Conservation (phyloP, 2,329 filamentous ascomycete genomes). For the Thielaviopsis ethacetica region DNA sequence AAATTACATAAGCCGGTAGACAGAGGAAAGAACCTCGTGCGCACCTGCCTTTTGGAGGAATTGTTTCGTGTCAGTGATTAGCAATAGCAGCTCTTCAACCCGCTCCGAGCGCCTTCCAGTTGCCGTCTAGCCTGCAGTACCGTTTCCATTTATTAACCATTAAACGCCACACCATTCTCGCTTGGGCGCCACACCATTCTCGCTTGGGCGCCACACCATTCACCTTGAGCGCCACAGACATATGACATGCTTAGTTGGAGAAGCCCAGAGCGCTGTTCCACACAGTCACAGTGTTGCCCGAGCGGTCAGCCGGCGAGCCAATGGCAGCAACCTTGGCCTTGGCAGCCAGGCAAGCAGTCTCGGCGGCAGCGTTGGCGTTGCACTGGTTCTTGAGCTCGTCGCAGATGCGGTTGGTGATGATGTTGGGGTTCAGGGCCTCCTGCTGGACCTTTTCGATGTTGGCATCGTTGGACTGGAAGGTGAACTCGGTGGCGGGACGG, state of each 20-base stretch:
- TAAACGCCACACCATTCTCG: too few relatives aligned
- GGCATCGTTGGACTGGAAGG: slow-evolving; percentile 50
- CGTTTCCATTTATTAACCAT: neutral
- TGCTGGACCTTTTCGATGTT: slow-evolving; percentile 41
- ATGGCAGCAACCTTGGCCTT: slow-evolving; percentile 22
- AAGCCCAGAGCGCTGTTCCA: slow-evolving; percentile 12
- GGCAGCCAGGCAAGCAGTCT: slow-evolving; percentile 34
- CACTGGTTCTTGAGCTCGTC: slow-evolving; percentile 54
- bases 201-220: too few relatives aligned
- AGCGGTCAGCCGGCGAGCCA: slow-evolving; percentile 11
- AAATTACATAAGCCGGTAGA: neutral
- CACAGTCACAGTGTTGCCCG: slow-evolving; percentile 10
- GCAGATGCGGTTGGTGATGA: slow-evolving; percentile 57
- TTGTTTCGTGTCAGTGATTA: neutral
- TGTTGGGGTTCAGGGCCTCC: slow-evolving; percentile 54
- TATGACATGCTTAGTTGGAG: neutral
- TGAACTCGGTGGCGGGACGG: slow-evolving; percentile 41
- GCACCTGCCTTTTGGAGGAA: neutral
- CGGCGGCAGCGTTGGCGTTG: slow-evolving; percentile 42
- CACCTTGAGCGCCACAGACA: neutral
- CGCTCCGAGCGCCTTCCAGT: neutral
- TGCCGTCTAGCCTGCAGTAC: neutral
- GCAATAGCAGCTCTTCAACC: neutral
- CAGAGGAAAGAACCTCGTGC: neutral
- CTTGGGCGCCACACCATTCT: too few relatives aligned